A percentile compares a stretch with the other conserved stretches of the same genome.
These are phyloP conservation scores for Exophiala lecanii-corni DNA, from an alignment of 2,329 filamentous ascomycete genomes.

Conservation along the genomic window DNA sequence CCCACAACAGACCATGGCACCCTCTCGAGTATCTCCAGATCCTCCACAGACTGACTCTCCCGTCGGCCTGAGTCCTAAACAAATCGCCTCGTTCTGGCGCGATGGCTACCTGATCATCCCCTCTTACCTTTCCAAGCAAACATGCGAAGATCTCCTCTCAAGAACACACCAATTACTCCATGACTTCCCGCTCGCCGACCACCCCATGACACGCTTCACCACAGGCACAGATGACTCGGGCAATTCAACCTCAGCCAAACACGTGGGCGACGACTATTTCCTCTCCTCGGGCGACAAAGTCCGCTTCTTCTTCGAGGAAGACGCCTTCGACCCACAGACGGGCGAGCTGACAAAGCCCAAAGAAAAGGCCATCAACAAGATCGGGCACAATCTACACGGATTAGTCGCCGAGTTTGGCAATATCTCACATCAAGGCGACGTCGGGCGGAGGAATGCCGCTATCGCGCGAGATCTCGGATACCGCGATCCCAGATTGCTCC, in stretches of 20 bases:
- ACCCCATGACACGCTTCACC: constrained; percentile 91
- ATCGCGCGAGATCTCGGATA: constrained; percentile 72
- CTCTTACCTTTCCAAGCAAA: constrained; percentile 54
- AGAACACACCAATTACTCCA: constrained; percentile 73
- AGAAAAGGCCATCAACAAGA: constrained; percentile 81
- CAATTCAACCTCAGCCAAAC: constrained; percentile 45
- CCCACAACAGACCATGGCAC: constrained; percentile 11
- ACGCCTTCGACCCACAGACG: constrained; percentile 64
- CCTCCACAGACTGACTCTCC: constrained; percentile 8
- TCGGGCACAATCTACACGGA: constrained; percentile 71
- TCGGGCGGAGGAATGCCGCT: constrained; percentile 46
- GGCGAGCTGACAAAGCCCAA: constrained; percentile 73
- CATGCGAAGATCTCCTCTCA: constrained; percentile 55
- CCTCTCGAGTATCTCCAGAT: constrained; percentile 20
- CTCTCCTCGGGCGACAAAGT: constrained; percentile 84
- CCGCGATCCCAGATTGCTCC: constrained; percentile 69
- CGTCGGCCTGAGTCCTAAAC: constrained; percentile 22
- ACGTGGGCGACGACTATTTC: constrained; percentile 95
- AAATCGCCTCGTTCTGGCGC: constrained; percentile 48
- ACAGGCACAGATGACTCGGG: constrained; percentile 63
- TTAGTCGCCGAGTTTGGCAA: constrained; percentile 62
- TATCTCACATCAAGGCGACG: constrained; percentile 45
- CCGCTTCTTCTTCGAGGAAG: constrained; percentile 96
- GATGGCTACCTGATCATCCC: constrained; percentile 91
- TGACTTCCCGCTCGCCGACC: constrained; percentile 70